These are phyloP conservation scores for Sicyos baderoa DNA, from an alignment of 306 rosid species.

Conservation along the genomic window DNA sequence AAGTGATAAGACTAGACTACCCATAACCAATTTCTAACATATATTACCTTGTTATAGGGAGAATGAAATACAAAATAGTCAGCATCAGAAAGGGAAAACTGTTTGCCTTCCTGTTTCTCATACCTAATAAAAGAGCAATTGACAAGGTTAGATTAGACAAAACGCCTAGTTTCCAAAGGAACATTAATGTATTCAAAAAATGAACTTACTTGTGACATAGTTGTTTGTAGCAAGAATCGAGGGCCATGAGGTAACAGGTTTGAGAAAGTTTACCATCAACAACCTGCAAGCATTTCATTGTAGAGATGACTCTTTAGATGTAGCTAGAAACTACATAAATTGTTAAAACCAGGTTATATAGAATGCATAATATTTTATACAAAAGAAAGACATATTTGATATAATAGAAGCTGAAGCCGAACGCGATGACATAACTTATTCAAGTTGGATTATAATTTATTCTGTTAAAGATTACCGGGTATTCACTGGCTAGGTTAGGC, in stretches of 20 bases:
- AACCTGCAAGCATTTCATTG: constrained; percentile 42
- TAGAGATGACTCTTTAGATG: background rate
- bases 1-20: background rate
- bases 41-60: constrained; percentile 91
- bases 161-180: background rate
- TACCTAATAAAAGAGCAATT: constrained; percentile 37
- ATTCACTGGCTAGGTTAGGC: constrained; percentile 96
- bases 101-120: constrained; percentile 71
- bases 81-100: constrained; percentile 66
- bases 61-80: constrained; percentile 82
- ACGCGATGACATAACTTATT: background rate
- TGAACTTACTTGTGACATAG: constrained; percentile 61
- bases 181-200: background rate
- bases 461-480: constrained; percentile 53
- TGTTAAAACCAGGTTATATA: background rate
- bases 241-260: constrained; percentile 89
- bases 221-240: constrained; percentile 83
- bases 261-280: constrained; percentile 98
- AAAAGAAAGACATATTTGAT: background rate
- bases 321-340: constrained; percentile 5
- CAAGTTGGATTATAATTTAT: background rate
- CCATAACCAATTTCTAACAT: background rate
- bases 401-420: background rate
- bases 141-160: background rate
- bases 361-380: background rate